Evolutionary conservation across 176 grass and related monocot genomes (phyloP).

Genomic region (Musa itinerans): DNA sequence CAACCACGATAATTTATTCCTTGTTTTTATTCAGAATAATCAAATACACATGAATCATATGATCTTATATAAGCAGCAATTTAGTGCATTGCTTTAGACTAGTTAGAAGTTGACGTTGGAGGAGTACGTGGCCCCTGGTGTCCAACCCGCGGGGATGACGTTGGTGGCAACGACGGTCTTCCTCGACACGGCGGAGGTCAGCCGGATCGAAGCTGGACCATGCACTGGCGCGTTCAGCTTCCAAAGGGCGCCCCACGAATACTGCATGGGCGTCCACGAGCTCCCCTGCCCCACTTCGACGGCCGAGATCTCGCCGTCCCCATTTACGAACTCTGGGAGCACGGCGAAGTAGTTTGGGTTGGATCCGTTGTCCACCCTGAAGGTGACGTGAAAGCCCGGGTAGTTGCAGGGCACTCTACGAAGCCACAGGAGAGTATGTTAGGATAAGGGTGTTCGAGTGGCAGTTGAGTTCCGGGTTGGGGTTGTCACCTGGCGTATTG

Average conservation of each 20-base stretch:
- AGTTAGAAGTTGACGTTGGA: slow-evolving; percentile 24
- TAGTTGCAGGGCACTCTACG: slow-evolving; percentile 42
- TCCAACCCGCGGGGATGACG: slow-evolving; percentile 67
- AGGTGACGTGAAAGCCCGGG: slow-evolving; percentile 27
- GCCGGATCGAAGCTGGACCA: slow-evolving; percentile 46
- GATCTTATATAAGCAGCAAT: no score
- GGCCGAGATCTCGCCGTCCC: slow-evolving; percentile 49
- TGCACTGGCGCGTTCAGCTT: slow-evolving; percentile 34
- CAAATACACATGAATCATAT: no score
- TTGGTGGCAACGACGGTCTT: slow-evolving; percentile 43
- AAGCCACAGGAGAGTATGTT: no score
- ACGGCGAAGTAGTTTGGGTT: slow-evolving; percentile 50
- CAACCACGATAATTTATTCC: no score
- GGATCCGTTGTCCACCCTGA: slow-evolving; percentile 58
- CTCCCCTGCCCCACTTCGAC: slow-evolving; percentile 34
- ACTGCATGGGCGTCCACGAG: slow-evolving; percentile 31
- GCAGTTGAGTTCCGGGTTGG: no score
- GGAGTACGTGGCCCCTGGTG: slow-evolving; percentile 32
- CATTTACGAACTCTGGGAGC: slow-evolving; percentile 40
- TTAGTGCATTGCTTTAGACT: no score
- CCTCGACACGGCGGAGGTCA: slow-evolving; percentile 42
- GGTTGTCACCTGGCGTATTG: neutral
- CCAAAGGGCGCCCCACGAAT: slow-evolving; percentile 57
- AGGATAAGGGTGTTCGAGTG: no score
- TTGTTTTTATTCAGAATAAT: no score